Evolutionary conservation across 1,284 basidiomycete genomes (phyloP).

Genomic region (Spongispora temasekensis): DNA sequence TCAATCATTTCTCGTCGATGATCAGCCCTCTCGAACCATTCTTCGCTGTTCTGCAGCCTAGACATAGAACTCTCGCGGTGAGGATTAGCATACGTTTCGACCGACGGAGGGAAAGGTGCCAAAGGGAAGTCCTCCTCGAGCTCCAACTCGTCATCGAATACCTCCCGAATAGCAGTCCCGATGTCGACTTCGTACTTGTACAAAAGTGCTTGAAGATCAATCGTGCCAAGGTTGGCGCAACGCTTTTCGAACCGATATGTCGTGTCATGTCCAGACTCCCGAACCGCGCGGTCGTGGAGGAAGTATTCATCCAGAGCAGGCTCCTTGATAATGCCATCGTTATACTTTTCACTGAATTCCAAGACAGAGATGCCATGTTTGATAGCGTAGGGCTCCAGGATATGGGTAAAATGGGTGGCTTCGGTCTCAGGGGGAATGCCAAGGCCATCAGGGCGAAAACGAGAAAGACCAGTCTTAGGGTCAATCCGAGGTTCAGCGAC

Average conservation of each 20-base stretch:
- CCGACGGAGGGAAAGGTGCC: conserved; percentile 88
- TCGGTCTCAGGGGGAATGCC: conserved; percentile 99
- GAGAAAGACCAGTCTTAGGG: conserved; percentile 88
- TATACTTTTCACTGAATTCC: conserved; percentile 98
- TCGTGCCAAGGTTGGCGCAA: conserved; percentile 94
- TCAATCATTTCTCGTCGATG: conserved; percentile 85
- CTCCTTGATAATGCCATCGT: conserved; percentile 81
- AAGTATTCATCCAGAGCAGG: conserved; percentile 96
- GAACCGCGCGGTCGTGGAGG: conserved; percentile 92
- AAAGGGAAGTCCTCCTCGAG: conserved; percentile 91
- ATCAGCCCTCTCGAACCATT: conserved; percentile 90
- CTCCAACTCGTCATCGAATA: conserved; percentile 90
- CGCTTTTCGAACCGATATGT: conserved; percentile 96
- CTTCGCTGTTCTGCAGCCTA: conserved; percentile 70
- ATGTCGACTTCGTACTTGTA: conserved; percentile 97
- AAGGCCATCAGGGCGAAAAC: conserved; percentile 91
- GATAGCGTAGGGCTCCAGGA: conserved; percentile 91
- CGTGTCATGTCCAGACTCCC: conserved; percentile 96
- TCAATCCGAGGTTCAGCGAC: conserved; percentile 92
- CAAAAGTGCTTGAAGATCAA: conserved; percentile 89
- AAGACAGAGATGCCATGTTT: conserved; percentile 95
- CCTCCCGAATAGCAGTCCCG: conserved; percentile 89
- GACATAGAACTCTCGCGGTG: conserved; percentile 64
- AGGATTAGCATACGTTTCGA: conserved; percentile 69
- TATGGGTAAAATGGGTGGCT: conserved; percentile 96